These are phyloP conservation scores for Periconia digitata DNA, from an alignment of 2,329 filamentous ascomycete genomes.

Conservation along the genomic window DNA sequence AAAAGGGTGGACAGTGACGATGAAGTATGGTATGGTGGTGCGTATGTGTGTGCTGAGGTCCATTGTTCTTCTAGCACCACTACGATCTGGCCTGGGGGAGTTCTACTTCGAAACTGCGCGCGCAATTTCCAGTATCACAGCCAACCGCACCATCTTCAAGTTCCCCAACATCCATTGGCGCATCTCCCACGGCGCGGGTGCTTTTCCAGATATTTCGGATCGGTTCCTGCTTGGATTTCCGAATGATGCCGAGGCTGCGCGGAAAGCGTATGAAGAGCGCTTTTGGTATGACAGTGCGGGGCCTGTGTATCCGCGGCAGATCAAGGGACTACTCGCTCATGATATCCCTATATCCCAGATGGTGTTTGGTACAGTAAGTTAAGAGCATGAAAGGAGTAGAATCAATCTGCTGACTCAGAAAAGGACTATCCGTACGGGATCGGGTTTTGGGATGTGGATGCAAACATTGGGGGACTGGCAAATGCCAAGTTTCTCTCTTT, in stretches of 20 bases:
- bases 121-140: constrained; percentile 37
- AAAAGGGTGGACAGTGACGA: not conserved
- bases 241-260: constrained; percentile 21
- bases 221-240: constrained; percentile 39
- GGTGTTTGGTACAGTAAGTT: constrained; percentile 41
- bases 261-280: constrained; percentile 30
- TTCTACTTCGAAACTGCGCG: constrained; percentile 43
- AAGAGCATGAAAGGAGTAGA: not conserved
- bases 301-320: constrained; percentile 40
- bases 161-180: constrained; percentile 37
- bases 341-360: constrained; percentile 32
- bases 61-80: constrained; percentile 23
- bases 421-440: constrained; percentile 43
- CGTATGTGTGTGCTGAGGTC: not conserved
- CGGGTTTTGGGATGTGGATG: constrained; percentile 40
- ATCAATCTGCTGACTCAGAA: constrained; percentile 1
- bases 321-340: constrained; percentile 38
- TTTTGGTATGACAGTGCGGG: constrained; percentile 44
- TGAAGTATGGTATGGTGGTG: too few species aligned
- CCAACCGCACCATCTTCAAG: constrained; percentile 27
- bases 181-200: constrained; percentile 39
- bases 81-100: constrained; percentile 38
- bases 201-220: constrained; percentile 39
- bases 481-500: constrained; percentile 21
- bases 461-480: constrained; percentile 32